Conservation (phyloP, 768 basidiomycete genomes). For the Suillus fuscotomentosus region DNA sequence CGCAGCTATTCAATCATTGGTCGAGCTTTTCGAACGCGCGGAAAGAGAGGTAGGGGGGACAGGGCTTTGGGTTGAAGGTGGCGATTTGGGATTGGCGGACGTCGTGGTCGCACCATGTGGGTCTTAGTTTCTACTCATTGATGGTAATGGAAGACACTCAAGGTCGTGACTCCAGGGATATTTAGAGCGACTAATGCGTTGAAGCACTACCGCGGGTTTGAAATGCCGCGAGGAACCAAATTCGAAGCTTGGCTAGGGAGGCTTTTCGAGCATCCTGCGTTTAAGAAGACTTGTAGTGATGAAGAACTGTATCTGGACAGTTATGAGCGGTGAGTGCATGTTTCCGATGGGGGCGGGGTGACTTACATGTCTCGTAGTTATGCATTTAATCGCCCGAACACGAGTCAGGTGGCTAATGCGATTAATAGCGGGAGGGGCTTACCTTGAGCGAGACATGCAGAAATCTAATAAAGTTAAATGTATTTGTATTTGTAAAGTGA, state of each 20-base stretch:
- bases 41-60: slow-evolving; percentile 47
- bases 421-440: slow-evolving; percentile 65
- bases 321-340: slow-evolving; percentile 56
- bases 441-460: slow-evolving; percentile 41
- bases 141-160: slow-evolving; percentile 1
- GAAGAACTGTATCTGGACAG: slow-evolving; percentile 67
- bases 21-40: slow-evolving; percentile 53
- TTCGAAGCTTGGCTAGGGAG: slow-evolving; percentile 53
- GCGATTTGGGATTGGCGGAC: slow-evolving; percentile 60
- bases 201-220: slow-evolving; percentile 66
- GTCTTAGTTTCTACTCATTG: slow-evolving; percentile 18
- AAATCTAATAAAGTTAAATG: neutral
- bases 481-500: neutral
- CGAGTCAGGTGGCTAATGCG: slow-evolving; percentile 72
- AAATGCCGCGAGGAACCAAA: slow-evolving; percentile 46
- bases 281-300: slow-evolving; percentile 67
- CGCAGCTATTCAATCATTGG: slow-evolving; percentile 48
- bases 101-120: slow-evolving; percentile 71
- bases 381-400: slow-evolving; percentile 74
- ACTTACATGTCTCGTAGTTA: slow-evolving; percentile 43
- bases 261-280: slow-evolving; percentile 58
- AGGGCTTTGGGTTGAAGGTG: slow-evolving; percentile 61
- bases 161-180: slow-evolving; percentile 49
- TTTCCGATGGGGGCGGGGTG: neutral
- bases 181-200: slow-evolving; percentile 64